Conservation (phyloP, 768 basidiomycete genomes). For the Podaxis sp. region DNA sequence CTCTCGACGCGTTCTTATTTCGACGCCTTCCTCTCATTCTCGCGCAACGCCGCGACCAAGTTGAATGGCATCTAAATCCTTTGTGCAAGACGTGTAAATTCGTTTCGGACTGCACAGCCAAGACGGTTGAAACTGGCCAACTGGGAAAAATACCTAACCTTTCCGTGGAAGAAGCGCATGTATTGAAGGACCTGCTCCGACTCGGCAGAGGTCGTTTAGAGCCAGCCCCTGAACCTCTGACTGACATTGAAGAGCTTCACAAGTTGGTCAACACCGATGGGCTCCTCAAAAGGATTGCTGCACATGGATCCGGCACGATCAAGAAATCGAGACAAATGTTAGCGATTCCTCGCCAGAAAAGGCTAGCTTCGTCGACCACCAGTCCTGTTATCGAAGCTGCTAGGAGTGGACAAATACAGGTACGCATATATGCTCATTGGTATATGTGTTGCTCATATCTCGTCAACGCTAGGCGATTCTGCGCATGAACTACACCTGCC, state of each 20-base stretch:
- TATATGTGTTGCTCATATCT: constrained; percentile 1
- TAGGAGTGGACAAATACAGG: constrained; percentile 28
- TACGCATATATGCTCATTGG: constrained; percentile 12
- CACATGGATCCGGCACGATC: constrained; percentile 29
- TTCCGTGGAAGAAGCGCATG: constrained; percentile 37
- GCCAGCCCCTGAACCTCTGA: constrained; percentile 13
- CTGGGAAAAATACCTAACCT: constrained; percentile 46
- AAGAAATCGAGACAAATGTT: constrained; percentile 38
- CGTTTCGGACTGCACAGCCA: constrained; percentile 29
- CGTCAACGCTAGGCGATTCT: constrained; percentile 29
- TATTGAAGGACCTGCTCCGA: constrained; percentile 34
- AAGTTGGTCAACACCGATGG: constrained; percentile 23
- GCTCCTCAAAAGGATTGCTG: constrained; percentile 25
- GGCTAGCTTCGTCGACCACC: constrained; percentile 3
- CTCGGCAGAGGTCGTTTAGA: constrained; percentile 16
- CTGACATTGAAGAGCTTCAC: constrained; percentile 49
- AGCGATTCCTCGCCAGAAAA: constrained; percentile 9
- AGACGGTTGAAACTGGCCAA: constrained; percentile 29
- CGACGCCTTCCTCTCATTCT: constrained; percentile 37
- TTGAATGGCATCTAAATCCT: constrained; percentile 48
- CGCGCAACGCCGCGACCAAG: constrained; percentile 23
- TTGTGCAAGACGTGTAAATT: constrained; percentile 41
- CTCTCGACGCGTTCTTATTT: constrained; percentile 41
- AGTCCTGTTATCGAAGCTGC: constrained; percentile 40
- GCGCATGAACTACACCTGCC: constrained; percentile 40